Base-by-base conservation (phyloP, 352 stramenopile genomes). In the Phytophthora vignae region DNA sequence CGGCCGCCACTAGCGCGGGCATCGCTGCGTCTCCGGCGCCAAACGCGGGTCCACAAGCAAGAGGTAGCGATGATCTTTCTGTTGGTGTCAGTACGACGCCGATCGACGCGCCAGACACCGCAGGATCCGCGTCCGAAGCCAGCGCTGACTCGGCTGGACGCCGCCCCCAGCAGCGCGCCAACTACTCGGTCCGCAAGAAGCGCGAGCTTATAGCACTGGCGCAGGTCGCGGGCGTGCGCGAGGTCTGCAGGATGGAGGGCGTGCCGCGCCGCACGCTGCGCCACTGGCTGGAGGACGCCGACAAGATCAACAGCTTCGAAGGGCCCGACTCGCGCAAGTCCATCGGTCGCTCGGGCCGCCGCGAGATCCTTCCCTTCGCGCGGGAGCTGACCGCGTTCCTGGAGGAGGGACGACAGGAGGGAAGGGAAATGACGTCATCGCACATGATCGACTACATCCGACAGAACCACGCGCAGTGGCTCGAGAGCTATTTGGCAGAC, bases 141-240 rank as follows among this genome's bases (percentile, higher is more conserved):
- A 55, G 19, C 10, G 42, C n/a, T 21, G 60, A 74, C 46, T 56
- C 38, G 17, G 38, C 46, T 10, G 54, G 61, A 67, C 76, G 52
- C 9, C 76, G 73, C 25, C 56, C 55, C 10, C 67, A 76, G 53
- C 70, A 74, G 46, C 73, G 77, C 19, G 46, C 72, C 21, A 81
- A 83, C 50, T 83, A 81, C 67, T 83, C 77, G 14, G 77, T 83
- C 48, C 76, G 76, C 50, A 81, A 83, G 56, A 83, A 83, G 67
- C 77, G 77, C 33, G 77, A 83, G 64, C 77, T 83, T 42, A 83
- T 83, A 52, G 77, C 77, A 11, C 40, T 81, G 46, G 77, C 73
- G 21, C 65, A 83, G 44, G 55, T 74, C 2, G 75, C 63, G 25
- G 77, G 77, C 14, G 70, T 83, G 27, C 73, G 77, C 4, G 77